Conservation (phyloP, 202 grass and related monocot species). For the Panicum hallii region DNA sequence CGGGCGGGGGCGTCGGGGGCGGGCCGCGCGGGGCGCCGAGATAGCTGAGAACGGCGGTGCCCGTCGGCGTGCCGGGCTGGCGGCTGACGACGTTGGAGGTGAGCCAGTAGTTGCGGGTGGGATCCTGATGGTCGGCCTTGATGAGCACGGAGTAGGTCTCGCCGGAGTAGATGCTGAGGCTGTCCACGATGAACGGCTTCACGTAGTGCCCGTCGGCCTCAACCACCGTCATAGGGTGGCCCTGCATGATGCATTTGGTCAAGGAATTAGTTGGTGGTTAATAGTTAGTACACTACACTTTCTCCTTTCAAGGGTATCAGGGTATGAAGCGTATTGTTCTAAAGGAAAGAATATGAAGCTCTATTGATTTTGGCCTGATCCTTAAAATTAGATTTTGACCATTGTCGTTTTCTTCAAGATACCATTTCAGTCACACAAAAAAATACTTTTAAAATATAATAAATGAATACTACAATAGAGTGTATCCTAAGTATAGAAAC, state of each 20-base stretch:
- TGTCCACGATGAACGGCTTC: constrained; percentile 79
- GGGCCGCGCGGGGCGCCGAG: constrained; percentile 18
- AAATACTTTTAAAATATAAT: neutral
- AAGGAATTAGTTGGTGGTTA: neutral
- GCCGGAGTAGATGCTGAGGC: constrained; percentile 86
- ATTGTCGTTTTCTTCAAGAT: neutral
- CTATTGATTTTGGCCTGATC: neutral
- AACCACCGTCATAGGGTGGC: constrained; percentile 69
- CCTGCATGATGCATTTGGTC: constrained; percentile 37
- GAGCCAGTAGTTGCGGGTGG: constrained; percentile 81
- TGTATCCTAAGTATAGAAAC: no score
- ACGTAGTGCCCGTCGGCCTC: constrained; percentile 91
- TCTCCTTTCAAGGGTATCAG: neutral
- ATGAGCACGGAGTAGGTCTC: constrained; percentile 86
- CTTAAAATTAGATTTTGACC: neutral
- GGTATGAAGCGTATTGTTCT: no score
- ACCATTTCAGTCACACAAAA: no score
- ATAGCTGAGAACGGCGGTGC: constrained; percentile 72
- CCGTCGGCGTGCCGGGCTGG: constrained; percentile 57
- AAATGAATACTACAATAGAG: neutral
- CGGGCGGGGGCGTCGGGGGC: constrained; percentile 15
- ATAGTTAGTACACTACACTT: neutral
- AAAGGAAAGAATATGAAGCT: no score
- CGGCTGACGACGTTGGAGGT: constrained; percentile 73
- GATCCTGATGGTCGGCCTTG: constrained; percentile 74